Evolutionary conservation across 2,329 filamentous ascomycete genomes (phyloP).

Genomic region (Aspergillus sp.): DNA sequence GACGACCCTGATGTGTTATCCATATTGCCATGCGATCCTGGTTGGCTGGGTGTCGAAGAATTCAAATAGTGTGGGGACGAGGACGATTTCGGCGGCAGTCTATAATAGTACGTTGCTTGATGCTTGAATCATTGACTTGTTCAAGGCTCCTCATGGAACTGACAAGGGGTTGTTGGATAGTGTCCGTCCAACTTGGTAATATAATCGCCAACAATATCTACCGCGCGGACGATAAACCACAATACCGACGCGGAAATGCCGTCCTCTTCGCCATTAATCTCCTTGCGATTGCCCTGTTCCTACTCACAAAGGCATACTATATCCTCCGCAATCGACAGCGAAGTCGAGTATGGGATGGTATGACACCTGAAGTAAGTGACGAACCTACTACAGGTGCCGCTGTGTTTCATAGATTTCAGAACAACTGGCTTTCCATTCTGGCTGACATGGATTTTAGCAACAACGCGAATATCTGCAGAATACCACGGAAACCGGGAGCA

Average conservation of each 20-base stretch:
- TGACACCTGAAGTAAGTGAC: too few relatives aligned
- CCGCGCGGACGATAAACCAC: slow-evolving; percentile 44
- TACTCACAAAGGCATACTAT: slow-evolving; percentile 28
- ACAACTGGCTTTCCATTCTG: too few relatives aligned
- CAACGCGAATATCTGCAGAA: slow-evolving; percentile 37
- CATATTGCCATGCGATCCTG: slow-evolving; percentile 52
- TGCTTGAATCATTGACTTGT: neutral
- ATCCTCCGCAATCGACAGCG: slow-evolving; percentile 20
- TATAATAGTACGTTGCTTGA: slow-evolving; percentile 42
- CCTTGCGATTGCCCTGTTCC: slow-evolving; percentile 40
- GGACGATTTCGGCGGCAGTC: slow-evolving; percentile 53
- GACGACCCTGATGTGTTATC: slow-evolving; percentile 45
- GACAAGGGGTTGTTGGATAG: neutral
- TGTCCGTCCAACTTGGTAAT: slow-evolving; percentile 4
- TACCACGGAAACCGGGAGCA: slow-evolving; percentile 39
- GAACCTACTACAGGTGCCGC: too few relatives aligned
- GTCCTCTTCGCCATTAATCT: slow-evolving; percentile 44
- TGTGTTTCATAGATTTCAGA: too few relatives aligned
- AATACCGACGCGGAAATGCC: slow-evolving; percentile 47
- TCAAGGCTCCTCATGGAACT: too few relatives aligned
- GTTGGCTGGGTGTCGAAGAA: slow-evolving; percentile 57
- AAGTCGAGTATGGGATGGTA: slow-evolving; percentile 18
- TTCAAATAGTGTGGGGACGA: slow-evolving; percentile 52
- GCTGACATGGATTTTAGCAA: neutral
- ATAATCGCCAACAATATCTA: slow-evolving; percentile 41